phyloP scores from a whole-genome alignment of 129 eudicot genomes.

The Daucus carota region DNA sequence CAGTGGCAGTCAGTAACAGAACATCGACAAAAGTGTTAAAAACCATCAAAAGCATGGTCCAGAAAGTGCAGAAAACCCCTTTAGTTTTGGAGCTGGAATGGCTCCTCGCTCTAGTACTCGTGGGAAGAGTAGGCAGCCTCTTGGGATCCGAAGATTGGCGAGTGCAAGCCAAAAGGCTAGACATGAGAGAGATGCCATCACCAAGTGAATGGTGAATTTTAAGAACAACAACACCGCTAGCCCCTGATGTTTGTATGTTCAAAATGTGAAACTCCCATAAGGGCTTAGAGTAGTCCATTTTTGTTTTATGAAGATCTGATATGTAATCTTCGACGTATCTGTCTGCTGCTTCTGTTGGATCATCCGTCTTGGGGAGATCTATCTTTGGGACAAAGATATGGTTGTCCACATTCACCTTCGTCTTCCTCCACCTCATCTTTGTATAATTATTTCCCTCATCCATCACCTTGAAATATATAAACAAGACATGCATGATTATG shows the following conservation, averaged over 20 bases:
- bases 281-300: conserved; percentile 28
- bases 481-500: background rate
- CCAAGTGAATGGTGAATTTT: conserved; percentile 36
- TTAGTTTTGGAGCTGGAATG: background rate
- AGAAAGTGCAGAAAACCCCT: conserved; percentile 3
- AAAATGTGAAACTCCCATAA: conserved; percentile 45
- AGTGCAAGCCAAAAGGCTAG: conserved; percentile 28
- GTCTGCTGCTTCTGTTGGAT: conserved; percentile 9
- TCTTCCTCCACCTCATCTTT: conserved; percentile 8
- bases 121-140: conserved; percentile 21
- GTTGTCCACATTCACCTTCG: conserved; percentile 15
- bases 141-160: conserved; percentile 24
- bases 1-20: conserved; percentile 17
- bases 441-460: conserved; percentile 5
- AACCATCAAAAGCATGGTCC: conserved; percentile 6
- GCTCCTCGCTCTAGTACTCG: background rate
- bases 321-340: conserved; percentile 27
- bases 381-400: conserved; percentile 17
- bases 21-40: conserved; percentile 26
- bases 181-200: conserved; percentile 30
- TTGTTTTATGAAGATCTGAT: conserved; percentile 14
- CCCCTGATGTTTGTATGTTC: conserved; percentile 27
- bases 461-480: background rate
- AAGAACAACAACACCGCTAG: conserved; percentile 14
- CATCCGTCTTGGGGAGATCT: conserved; percentile 15